Conservation (phyloP, 768 basidiomycete genomes). For the Candolleomyces eurysporus region DNA sequence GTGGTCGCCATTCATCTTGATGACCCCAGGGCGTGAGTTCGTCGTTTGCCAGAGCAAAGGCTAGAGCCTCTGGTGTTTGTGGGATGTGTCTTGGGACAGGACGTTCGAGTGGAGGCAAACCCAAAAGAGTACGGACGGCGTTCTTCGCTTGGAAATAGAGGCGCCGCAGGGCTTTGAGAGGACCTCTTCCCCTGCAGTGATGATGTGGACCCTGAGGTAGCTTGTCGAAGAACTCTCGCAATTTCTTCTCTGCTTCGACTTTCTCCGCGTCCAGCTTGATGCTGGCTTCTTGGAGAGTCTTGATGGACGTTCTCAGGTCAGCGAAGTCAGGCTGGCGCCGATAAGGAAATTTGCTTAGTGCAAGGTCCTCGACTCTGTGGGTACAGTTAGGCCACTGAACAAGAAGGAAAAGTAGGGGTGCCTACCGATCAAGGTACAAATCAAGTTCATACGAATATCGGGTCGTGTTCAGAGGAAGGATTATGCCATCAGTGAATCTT, state of each 20-base stretch:
- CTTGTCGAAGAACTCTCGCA: slow-evolving; percentile 45
- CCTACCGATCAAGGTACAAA: slow-evolving; percentile 57
- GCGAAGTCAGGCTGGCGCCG: slow-evolving; percentile 35
- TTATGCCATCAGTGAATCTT: slow-evolving; percentile 59
- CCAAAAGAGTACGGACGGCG: background rate
- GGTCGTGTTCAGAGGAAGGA: slow-evolving; percentile 75
- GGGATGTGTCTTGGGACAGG: background rate
- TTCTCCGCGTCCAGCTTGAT: slow-evolving; percentile 59
- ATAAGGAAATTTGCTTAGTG: slow-evolving; percentile 15
- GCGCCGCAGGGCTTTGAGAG: background rate
- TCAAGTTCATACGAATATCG: slow-evolving; percentile 70
- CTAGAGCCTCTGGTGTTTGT: slow-evolving; percentile 5
- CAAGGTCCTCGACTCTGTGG: slow-evolving; percentile 51
- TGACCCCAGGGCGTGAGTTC: background rate
- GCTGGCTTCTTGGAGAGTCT: slow-evolving; percentile 49
- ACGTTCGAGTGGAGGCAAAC: background rate
- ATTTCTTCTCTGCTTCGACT: slow-evolving; percentile 46
- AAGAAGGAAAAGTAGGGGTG: too few species aligned
- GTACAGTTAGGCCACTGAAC: background rate
- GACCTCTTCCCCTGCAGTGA: slow-evolving; percentile 17
- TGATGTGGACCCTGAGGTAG: slow-evolving; percentile 21
- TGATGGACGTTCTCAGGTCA: slow-evolving; percentile 45
- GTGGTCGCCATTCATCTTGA: background rate
- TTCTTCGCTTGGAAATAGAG: background rate
- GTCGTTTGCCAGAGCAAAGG: slow-evolving; percentile 10